Percentiles rank a stretch among this genome's conserved stretches.
Conservation (phyloP, 345 rosid species). For the Eucalyptus melliodora region DNA sequence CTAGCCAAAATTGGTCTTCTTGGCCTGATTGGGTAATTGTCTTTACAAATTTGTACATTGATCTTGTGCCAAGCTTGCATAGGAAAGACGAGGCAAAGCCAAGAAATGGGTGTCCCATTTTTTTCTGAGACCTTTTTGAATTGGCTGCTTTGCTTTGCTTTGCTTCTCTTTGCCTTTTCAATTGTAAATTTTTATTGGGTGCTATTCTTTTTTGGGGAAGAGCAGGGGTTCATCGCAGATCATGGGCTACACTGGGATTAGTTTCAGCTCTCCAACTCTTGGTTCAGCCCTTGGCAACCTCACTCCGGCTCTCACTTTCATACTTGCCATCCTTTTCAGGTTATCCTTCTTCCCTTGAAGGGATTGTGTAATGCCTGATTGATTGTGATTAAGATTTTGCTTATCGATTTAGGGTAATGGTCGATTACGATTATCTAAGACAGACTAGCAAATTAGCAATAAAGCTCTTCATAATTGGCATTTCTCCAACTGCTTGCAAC, state of each 20-base stretch:
- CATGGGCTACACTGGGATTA: conserved; percentile 79
- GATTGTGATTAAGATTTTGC: neutral
- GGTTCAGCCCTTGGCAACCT: neutral
- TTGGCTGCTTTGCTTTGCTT: neutral
- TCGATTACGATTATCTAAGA: conserved; percentile 59
- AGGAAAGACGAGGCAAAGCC: neutral
- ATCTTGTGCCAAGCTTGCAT: neutral
- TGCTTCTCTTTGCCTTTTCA: neutral
- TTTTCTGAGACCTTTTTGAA: neutral
- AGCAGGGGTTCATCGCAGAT: conserved; percentile 69
- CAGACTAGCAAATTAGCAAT: neutral
- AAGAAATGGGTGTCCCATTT: neutral
- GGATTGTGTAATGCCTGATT: conserved; percentile 43
- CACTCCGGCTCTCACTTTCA: neutral
- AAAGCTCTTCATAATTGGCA: conserved; percentile 14
- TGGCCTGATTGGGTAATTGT: conserved; percentile 66
- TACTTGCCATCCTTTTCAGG: neutral
- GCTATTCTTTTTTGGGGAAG: neutral
- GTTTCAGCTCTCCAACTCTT: conserved; percentile 9
- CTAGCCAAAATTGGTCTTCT: conserved; percentile 62
- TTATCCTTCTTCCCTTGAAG: conserved; percentile 22
- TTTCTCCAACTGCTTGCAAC: conserved; percentile 71
- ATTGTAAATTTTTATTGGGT: neutral
- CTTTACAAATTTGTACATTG: neutral
- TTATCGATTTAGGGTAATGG: neutral